phyloP scores from a whole-genome alignment of 345 rosid species.

The Pistacia atlantica region DNA sequence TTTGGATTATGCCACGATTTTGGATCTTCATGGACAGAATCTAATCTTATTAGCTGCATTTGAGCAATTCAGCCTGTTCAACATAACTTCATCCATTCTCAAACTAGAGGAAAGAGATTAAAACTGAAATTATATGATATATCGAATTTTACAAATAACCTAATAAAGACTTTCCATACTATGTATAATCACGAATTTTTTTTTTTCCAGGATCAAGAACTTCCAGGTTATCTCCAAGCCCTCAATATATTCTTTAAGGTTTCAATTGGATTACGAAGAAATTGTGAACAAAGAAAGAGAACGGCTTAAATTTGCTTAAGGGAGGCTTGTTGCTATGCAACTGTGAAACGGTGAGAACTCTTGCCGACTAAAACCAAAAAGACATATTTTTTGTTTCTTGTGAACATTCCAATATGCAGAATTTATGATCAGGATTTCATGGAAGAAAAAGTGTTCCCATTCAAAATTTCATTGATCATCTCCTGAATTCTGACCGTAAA shows the following conservation, averaged over 20 bases:
- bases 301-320: not conserved
- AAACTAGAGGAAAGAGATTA: not conserved
- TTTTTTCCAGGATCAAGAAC: not conserved
- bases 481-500: not conserved
- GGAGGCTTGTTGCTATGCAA: not conserved
- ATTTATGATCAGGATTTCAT: slow-evolving; percentile 2
- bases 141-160: not conserved
- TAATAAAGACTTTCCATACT: not conserved
- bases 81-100: not conserved
- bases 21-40: not conserved
- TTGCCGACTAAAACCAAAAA: not conserved
- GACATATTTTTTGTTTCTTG: not conserved
- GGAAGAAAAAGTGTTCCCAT: not conserved
- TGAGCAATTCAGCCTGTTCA: not conserved
- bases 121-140: not conserved
- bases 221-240: not conserved
- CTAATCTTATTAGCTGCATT: not conserved
- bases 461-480: not conserved
- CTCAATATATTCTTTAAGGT: not conserved
- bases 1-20: not conserved
- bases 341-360: not conserved
- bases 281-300: not conserved
- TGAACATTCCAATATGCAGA: not conserved
- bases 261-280: not conserved
- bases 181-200: not conserved